Base-by-base conservation (phyloP, 108 stramenopile species). In the Cyclotella baltica region DNA sequence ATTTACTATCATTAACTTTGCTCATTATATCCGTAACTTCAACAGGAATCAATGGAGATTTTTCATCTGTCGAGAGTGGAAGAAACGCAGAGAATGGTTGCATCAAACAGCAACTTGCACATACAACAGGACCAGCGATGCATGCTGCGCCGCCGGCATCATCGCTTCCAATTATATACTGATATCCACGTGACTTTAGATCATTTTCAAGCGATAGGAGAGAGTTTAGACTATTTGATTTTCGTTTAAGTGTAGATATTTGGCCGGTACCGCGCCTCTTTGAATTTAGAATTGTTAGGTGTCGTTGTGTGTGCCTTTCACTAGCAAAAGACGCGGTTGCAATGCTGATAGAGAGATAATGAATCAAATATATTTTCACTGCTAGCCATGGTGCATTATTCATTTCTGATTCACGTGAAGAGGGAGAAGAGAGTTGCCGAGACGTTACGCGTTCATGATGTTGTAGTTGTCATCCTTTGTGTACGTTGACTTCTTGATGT, bases 91-190 rank as follows among this genome's bases (percentile, higher is more conserved):
- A 50, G 51, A 72, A 63, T 63, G 75, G 75, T 37, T 70, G 46
- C 27, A 75, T 23, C 35, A 91, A 38, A 58, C 90, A 90, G 46
- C 88, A 90, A 67, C 85, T 90, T 20, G 90, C 90, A 25, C 81
- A 85, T 0, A 94, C 84, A 40, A 94, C 78, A 1, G 93, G 93
- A 36, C 93, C 93, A 16, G 93, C 93, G 40, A 94, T 83, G 38
- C 86, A 85, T 3, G 89, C 93, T n/a, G 81, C 81, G 19, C 87
- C 76, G n/a, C 93, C 93, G 22, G 85, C 66, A 55, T 94, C 93
- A 80, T 94, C 93, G 55, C 85, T 83, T 1, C 93, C 93, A 57
- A 94, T 80, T 29, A 94, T 66, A 56, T 83, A 77, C 19, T 55
- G 27, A 34, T 75, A 86, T 15, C 85, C 87, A 20, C 84, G 68